Evolutionary conservation across 2,329 filamentous ascomycete genomes (phyloP).

Genomic region (Fusarium verrucosum): DNA sequence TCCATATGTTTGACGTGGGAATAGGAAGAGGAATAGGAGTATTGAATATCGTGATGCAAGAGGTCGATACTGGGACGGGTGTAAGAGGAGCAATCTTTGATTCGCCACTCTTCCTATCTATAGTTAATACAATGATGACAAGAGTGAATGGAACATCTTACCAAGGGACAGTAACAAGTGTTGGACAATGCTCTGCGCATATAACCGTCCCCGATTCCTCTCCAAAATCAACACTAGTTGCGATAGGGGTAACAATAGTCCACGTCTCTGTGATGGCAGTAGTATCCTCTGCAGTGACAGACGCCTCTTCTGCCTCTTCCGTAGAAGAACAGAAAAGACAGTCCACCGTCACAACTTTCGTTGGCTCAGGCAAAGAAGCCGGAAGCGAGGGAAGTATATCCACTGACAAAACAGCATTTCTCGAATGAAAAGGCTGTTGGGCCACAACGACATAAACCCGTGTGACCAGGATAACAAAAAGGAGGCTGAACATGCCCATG

Average conservation of each 20-base stretch:
- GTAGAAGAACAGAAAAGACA: conserved; percentile 28
- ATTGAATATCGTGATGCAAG: conserved; percentile 36
- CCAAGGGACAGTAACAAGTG: conserved; percentile 34
- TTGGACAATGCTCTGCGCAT: conserved; percentile 37
- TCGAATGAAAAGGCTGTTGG: conserved; percentile 8
- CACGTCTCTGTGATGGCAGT: not conserved
- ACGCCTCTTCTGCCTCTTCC: not conserved
- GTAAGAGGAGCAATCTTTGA: conserved; percentile 10
- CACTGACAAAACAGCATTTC: conserved; percentile 15
- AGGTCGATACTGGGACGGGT: conserved; percentile 20
- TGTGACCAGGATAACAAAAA: conserved; percentile 24
- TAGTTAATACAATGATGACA: not conserved
- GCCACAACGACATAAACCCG: conserved; percentile 1
- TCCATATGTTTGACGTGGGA: conserved; percentile 3
- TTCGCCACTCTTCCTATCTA: conserved; percentile 17
- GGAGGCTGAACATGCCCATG: conserved; percentile 32
- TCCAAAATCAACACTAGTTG: not conserved
- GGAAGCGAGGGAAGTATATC: conserved; percentile 17
- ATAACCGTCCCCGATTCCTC: conserved; percentile 28
- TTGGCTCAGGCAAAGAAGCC: conserved; percentile 1
- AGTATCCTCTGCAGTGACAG: not conserved
- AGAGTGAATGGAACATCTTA: conserved; percentile 1
- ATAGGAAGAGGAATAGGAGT: conserved; percentile 1
- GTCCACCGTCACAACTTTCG: conserved; percentile 27
- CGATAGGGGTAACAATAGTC: not conserved